These are phyloP conservation scores for Sporopachydermia lactativora DNA, from an alignment of 805 yeast genomes.

Conservation along the genomic window DNA sequence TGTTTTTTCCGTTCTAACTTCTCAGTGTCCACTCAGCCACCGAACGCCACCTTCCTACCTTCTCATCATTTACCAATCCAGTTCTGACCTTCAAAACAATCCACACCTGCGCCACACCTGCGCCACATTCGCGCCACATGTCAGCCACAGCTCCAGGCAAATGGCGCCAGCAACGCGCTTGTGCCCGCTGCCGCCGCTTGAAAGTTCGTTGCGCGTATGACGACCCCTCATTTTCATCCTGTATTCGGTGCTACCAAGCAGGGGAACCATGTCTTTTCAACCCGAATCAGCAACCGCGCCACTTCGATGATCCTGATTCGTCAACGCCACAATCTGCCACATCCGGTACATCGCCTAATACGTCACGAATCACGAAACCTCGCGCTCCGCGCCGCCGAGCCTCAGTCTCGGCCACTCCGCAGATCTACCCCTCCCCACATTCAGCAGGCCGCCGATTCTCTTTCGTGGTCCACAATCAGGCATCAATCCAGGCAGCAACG, in stretches of 20 bases:
- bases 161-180: conserved; percentile 16
- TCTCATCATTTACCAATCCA: too few relatives aligned
- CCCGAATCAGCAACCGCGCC: neutral
- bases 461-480: too few relatives aligned
- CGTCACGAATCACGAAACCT: neutral
- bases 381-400: neutral
- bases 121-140: neutral
- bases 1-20: too few relatives aligned
- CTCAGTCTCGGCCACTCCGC: neutral
- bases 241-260: conserved; percentile 13
- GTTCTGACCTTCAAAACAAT: too few relatives aligned
- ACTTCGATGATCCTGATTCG: neutral
- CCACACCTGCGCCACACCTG: too few relatives aligned
- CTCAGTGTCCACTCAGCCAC: too few relatives aligned
- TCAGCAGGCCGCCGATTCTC: too few relatives aligned
- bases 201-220: conserved; percentile 18
- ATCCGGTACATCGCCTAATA: neutral
- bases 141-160: conserved; percentile 3
- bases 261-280: conserved; percentile 8
- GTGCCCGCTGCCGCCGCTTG: conserved; percentile 15
- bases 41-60: too few relatives aligned
- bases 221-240: conserved; percentile 11
- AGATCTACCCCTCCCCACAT: neutral
- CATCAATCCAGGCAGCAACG: too few relatives aligned
- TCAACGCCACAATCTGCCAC: neutral